These are phyloP conservation scores for Boletales sp. DNA, from an alignment of 768 basidiomycete genomes.

Conservation along the genomic window DNA sequence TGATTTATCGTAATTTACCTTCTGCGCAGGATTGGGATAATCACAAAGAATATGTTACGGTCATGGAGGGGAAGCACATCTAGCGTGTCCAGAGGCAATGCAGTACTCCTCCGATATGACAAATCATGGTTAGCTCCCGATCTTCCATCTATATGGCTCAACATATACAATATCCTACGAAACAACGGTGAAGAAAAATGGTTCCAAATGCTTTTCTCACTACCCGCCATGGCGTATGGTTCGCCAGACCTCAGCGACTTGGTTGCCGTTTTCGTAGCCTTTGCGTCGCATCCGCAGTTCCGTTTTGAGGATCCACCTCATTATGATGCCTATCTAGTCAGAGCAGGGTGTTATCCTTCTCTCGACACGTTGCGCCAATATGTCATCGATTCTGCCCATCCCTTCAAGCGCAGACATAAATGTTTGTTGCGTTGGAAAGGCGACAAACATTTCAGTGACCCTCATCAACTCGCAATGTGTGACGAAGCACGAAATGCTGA, in stretches of 20 bases:
- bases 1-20: too few species aligned
- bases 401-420: constrained; percentile 9
- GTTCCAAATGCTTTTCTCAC: constrained; percentile 22
- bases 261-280: constrained; percentile 29
- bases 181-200: neutral
- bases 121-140: constrained; percentile 19
- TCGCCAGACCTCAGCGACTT: constrained; percentile 13
- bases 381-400: neutral
- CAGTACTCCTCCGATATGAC: too few species aligned
- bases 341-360: constrained; percentile 3
- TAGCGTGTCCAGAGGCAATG: too few species aligned
- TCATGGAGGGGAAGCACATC: too few species aligned
- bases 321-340: constrained; percentile 3
- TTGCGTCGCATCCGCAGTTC: constrained; percentile 17
- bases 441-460: neutral
- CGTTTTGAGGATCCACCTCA: neutral
- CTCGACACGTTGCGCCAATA: neutral
- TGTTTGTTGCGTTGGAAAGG: neutral
- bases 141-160: constrained; percentile 22
- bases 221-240: constrained; percentile 28
- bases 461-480: neutral
- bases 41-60: too few species aligned
- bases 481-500: neutral
- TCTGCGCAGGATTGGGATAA: too few species aligned
- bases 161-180: constrained; percentile 22